Conservation (phyloP, 805 yeast species). For the Suhomyces sp. region DNA sequence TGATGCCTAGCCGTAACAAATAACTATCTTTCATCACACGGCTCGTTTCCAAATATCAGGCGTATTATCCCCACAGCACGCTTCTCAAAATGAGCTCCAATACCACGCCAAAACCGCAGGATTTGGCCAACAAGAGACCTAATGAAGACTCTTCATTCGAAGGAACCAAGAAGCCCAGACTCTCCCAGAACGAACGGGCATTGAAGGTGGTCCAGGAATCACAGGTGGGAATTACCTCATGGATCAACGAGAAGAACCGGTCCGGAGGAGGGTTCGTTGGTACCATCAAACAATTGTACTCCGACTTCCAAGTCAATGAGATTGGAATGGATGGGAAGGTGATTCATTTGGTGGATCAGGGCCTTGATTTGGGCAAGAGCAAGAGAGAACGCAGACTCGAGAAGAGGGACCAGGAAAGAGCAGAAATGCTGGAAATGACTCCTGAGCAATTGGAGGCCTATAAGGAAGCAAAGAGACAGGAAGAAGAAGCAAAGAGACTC, state of each 20-base stretch:
- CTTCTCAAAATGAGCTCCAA: constrained; percentile 4
- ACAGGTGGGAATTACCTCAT: constrained; percentile 88
- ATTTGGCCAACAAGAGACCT: constrained; percentile 15
- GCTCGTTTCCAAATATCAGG: too few species aligned
- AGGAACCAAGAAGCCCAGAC: constrained; percentile 14
- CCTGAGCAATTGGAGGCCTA: constrained; percentile 33
- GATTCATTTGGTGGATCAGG: constrained; percentile 72
- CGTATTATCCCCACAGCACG: too few species aligned
- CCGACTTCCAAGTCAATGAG: constrained; percentile 93
- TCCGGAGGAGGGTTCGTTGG: constrained; percentile 66
- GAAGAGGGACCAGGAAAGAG: constrained; percentile 40
- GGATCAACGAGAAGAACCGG: constrained; percentile 47
- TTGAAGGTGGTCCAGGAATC: constrained; percentile 55
- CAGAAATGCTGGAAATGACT: constrained; percentile 29
- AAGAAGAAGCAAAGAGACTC: constrained; percentile 17
- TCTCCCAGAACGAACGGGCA: constrained; percentile 16
- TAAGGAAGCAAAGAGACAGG: constrained; percentile 21
- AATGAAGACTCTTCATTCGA: constrained; percentile 3
- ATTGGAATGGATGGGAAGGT: constrained; percentile 68
- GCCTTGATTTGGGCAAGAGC: constrained; percentile 49
- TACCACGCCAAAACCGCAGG: constrained; percentile 1
- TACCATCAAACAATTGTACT: constrained; percentile 79
- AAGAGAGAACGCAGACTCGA: constrained; percentile 50
- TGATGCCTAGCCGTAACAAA: too few species aligned
- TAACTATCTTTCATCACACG: too few species aligned